Evolutionary conservation across 176 grass and related monocot species (phyloP).

Genomic region (Triticum timopheevii): DNA sequence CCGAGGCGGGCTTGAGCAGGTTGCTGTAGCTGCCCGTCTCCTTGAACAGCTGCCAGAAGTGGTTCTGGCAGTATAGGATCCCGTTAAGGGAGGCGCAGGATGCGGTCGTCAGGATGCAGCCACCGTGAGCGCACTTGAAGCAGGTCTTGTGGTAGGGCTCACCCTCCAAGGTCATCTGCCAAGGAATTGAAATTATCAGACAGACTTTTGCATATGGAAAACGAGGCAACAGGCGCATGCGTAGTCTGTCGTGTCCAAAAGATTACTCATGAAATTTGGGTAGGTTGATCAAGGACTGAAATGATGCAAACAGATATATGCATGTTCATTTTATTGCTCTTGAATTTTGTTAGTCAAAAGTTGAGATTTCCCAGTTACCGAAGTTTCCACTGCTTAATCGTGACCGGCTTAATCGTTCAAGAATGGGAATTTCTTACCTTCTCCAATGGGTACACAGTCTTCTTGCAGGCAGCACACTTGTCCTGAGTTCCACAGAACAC

Average conservation of each 20-base stretch:
- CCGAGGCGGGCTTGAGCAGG: conserved; percentile 41
- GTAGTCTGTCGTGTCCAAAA: not conserved
- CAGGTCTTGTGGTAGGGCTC: conserved; percentile 68
- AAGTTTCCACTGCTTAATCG: not conserved
- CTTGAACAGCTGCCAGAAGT: conserved; percentile 84
- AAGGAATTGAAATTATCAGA: not conserved
- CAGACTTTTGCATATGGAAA: not conserved
- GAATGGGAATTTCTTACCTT: conserved; percentile 45
- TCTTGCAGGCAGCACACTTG: conserved; percentile 62
- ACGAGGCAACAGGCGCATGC: not conserved
- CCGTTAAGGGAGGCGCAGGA: conserved; percentile 59
- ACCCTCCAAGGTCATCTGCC: conserved; percentile 56
- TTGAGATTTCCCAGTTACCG: not conserved
- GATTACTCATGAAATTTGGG: not conserved
- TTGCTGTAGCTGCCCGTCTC: conserved; percentile 74
- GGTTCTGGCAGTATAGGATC: conserved; percentile 75
- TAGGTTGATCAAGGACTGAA: not conserved
- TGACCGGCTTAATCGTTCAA: not conserved
- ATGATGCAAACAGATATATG: not conserved
- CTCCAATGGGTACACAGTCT: conserved; percentile 60
- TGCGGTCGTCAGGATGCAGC: conserved; percentile 55
- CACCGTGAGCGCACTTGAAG: conserved; percentile 58
- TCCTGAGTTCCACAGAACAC: conserved; percentile 63
- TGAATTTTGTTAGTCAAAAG: not conserved
- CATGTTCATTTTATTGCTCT: not conserved